These are phyloP conservation scores for Begonia masoniana DNA, from an alignment of 306 rosid genomes.

Conservation along the genomic window DNA sequence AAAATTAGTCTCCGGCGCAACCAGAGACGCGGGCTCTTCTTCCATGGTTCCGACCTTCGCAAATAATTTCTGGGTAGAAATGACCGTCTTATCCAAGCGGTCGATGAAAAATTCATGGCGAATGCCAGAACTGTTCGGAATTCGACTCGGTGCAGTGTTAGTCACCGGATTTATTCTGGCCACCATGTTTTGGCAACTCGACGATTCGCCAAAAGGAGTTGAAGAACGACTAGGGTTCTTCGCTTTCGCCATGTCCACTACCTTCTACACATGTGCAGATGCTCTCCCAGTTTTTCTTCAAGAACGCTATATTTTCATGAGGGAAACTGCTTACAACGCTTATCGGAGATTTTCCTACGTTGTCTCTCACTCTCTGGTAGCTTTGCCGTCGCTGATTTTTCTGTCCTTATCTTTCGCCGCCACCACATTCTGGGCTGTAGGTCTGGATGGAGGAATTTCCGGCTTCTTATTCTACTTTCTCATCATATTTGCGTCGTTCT, in stretches of 20 bases:
- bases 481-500: slow-evolving; percentile 58
- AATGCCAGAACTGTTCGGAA: slow-evolving; percentile 66
- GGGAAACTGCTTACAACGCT: slow-evolving; percentile 84
- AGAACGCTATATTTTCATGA: slow-evolving; percentile 80
- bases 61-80: slow-evolving; percentile 57
- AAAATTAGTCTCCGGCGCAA: slow-evolving; percentile 73
- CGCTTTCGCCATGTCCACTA: slow-evolving; percentile 97
- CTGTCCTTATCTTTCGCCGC: slow-evolving; percentile 50
- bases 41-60: slow-evolving; percentile 71
- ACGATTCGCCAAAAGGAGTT: slow-evolving; percentile 59
- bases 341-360: slow-evolving; percentile 68
- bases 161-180: slow-evolving; percentile 80
- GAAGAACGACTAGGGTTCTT: slow-evolving; percentile 83
- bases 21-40: slow-evolving; percentile 18
- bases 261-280: slow-evolving; percentile 89
- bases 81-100: slow-evolving; percentile 48
- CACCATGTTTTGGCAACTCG: slow-evolving; percentile 75
- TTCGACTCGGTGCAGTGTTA: slow-evolving; percentile 57
- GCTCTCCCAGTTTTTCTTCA: slow-evolving; percentile 89
- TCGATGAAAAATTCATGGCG: slow-evolving; percentile 43
- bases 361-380: slow-evolving; percentile 43
- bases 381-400: slow-evolving; percentile 38
- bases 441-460: slow-evolving; percentile 61
- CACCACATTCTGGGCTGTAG: slow-evolving; percentile 80
- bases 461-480: slow-evolving; percentile 59